Base-by-base conservation (phyloP, 2,329 filamentous ascomycete species). In the Trichoderma cornu-damae region DNA sequence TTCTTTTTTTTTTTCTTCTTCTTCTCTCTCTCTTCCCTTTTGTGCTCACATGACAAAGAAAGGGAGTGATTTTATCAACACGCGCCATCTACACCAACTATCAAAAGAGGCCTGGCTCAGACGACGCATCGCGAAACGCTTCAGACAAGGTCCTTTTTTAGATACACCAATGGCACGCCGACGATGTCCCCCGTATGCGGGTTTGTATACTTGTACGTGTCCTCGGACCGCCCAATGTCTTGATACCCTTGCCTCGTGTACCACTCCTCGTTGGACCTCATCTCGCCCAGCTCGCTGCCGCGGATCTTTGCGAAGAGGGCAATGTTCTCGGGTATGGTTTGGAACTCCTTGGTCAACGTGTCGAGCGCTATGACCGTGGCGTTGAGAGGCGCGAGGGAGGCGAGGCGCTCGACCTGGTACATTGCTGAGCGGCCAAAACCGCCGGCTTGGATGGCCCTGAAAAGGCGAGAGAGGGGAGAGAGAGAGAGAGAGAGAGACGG, bases 391-490 rank as follows among this genome's bases (percentile, higher is more conserved):
- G 67, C 56, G 37, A 61, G 58, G 7, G 66, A 54, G 12, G 70
- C 70, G 54, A 72, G 50, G 20, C 57, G 60, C 56, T 76, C 73
- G 38, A 68, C 61, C 34, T 67, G 62, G 4, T 61, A 63, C 71
- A 76, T 76, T 28, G 71, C 66, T 12, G 64, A 66, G 47, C 66
- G 65, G 49, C 73, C 73, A 20, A 72, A 66, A 4, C 73, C 73
- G 34, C 66, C 63, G 12, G 64, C 60, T 59, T 74, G 73, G 28
- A 76, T 63, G 1, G 67, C 67, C 52, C 66, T 68, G 46, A 26
- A 22, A 18, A 8, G 16, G 5, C 1, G 6, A 14, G 12, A 2
- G 9, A 32, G 18, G 30, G 3, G 20, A 5, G 20, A 3, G 16
- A 30, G 24, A 32, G 34, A 20, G 34, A 14, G n/a, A n/a, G n/a